Percentiles rank a stretch among this genome's conserved stretches.
These are phyloP conservation scores for Deuterostichococcus epilithicus DNA, from an alignment of 139 green algal genomes.

Conservation along the genomic window DNA sequence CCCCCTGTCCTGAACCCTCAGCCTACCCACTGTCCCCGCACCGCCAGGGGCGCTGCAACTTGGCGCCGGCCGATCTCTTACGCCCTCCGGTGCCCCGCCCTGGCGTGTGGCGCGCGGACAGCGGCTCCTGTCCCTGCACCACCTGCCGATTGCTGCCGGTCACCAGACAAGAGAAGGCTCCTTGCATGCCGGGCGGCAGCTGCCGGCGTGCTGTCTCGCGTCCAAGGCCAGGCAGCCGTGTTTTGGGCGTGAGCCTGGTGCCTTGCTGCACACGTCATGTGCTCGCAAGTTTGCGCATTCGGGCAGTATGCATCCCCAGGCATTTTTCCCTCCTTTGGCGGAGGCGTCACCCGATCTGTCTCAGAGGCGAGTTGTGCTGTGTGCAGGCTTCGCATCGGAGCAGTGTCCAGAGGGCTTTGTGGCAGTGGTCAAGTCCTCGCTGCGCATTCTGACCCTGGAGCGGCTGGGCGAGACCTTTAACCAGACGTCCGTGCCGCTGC, in stretches of 20 bases:
- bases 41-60: neutral
- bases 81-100: too few species aligned
- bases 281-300: too few species aligned
- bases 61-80: neutral
- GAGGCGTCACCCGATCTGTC: neutral
- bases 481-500: slow-evolving; percentile 63
- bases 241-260: too few species aligned
- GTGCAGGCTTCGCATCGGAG: slow-evolving; percentile 81
- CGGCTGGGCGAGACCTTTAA: slow-evolving; percentile 93
- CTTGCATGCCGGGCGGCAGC: too few species aligned
- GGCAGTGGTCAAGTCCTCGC: slow-evolving; percentile 70
- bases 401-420: slow-evolving; percentile 97
- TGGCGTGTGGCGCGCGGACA: too few species aligned
- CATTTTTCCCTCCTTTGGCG: neutral
- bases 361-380: too few species aligned
- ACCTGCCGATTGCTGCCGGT: too few species aligned
- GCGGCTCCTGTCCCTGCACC: too few species aligned
- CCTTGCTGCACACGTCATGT: too few species aligned
- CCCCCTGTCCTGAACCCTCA: neutral
- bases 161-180: too few species aligned
- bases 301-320: slow-evolving; percentile 20
- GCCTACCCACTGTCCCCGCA: neutral
- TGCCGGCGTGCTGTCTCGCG: too few species aligned
- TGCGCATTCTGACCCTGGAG: slow-evolving; percentile 92
- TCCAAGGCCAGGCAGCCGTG: too few species aligned